These are phyloP conservation scores for Aspergillus ochraceus DNA, from an alignment of 2,329 filamentous ascomycete genomes.

Conservation along the genomic window DNA sequence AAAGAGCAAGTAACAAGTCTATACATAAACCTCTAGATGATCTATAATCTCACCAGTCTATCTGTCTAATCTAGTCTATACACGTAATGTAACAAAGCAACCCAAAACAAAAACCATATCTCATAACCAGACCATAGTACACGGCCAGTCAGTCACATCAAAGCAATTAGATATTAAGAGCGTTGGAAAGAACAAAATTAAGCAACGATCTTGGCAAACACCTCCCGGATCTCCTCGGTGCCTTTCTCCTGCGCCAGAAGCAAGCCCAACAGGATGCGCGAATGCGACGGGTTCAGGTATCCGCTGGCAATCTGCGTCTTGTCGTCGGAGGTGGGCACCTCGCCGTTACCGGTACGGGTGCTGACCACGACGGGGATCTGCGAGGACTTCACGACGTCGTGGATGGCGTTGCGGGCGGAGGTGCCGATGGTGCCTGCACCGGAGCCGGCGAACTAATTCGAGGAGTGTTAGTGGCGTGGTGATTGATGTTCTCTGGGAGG, in stretches of 20 bases:
- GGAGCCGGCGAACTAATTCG: slow-evolving; percentile 22
- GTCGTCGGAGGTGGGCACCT: slow-evolving; percentile 21
- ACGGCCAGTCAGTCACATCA: not conserved
- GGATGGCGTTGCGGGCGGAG: slow-evolving; percentile 19
- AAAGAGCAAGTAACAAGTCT: too few species aligned
- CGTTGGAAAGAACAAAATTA: not conserved
- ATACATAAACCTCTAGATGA: too few species aligned
- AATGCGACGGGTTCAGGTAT: slow-evolving; percentile 19
- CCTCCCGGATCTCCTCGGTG: slow-evolving; percentile 11
- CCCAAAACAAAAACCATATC: not conserved
- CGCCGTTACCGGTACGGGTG: slow-evolving; percentile 25
- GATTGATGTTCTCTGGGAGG: too few species aligned
- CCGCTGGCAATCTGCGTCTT: slow-evolving; percentile 22
- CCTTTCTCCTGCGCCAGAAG: slow-evolving; percentile 15
- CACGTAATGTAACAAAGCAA: too few species aligned
- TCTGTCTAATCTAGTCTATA: too few species aligned
- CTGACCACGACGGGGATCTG: slow-evolving; percentile 24
- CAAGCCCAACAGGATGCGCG: slow-evolving; percentile 19
- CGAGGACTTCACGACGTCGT: slow-evolving; percentile 15
- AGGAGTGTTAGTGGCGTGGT: not conserved
- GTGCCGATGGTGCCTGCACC: slow-evolving; percentile 22
- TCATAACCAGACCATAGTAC: not conserved
- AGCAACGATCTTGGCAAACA: slow-evolving; percentile 11
- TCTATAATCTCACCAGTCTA: too few species aligned
- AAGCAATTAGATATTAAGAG: too few species aligned